These are phyloP conservation scores for Mycena galopus DNA, from an alignment of 768 basidiomycete species.

Conservation along the genomic window DNA sequence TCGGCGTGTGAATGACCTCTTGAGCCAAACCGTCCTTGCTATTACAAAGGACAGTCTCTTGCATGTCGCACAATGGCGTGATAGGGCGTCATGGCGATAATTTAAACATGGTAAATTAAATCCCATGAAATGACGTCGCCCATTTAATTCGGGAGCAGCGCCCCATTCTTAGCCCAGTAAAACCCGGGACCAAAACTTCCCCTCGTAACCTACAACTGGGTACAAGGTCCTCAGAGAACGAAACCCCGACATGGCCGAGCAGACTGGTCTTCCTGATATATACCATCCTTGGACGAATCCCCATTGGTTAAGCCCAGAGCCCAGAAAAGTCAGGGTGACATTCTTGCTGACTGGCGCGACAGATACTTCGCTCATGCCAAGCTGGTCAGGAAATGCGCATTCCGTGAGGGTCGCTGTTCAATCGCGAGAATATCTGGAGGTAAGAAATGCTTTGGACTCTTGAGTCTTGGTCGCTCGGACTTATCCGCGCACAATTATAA, in stretches of 20 bases:
- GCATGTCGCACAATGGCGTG: not conserved
- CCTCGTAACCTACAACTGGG: too few relatives aligned
- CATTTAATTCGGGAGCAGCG: not conserved
- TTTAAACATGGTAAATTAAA: not conserved
- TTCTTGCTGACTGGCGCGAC: not conserved
- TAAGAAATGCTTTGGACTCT: too few relatives aligned
- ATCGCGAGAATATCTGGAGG: not conserved
- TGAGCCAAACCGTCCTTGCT: too few relatives aligned
- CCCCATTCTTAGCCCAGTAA: not conserved
- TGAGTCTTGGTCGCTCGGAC: too few relatives aligned
- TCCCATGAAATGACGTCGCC: not conserved
- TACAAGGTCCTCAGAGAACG: too few relatives aligned
- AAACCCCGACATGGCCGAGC: too few relatives aligned
- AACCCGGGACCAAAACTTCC: too few relatives aligned
- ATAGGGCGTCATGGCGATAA: not conserved
- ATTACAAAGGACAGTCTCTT: too few relatives aligned
- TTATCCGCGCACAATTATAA: too few relatives aligned
- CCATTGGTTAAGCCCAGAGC: not conserved
- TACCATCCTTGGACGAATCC: not conserved
- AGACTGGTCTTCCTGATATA: too few relatives aligned
- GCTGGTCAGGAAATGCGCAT: not conserved
- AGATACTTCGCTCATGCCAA: not conserved
- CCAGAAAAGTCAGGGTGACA: not conserved
- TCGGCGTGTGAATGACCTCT: too few relatives aligned
- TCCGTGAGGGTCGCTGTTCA: not conserved